Evolutionary conservation across 352 stramenopile species (phyloP).

Genomic region (Pelagophyceae sp.): DNA sequence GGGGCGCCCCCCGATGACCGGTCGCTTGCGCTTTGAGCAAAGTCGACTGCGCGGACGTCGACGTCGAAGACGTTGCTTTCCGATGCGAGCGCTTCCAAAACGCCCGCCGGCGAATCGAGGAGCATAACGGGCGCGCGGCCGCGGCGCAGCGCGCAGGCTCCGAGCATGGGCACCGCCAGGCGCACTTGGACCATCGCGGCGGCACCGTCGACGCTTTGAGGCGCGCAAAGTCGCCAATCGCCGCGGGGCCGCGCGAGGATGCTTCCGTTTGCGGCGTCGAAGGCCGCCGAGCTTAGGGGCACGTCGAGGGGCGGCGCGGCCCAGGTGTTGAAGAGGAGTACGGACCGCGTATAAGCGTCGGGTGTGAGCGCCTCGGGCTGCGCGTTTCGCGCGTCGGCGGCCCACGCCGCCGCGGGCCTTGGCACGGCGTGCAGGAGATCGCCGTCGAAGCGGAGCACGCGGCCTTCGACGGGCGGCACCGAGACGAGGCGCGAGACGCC

Average conservation of each 20-base stretch:
- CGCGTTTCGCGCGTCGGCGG: neutral
- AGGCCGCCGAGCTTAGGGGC: neutral
- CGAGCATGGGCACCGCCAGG: neutral
- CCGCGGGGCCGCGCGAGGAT: neutral
- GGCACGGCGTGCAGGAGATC: neutral
- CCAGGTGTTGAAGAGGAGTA: neutral
- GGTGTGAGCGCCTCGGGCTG: neutral
- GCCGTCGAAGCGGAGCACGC: neutral
- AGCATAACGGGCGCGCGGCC: no score
- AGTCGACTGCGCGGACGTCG: no score
- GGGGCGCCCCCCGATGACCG: no score
- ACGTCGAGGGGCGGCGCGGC: neutral
- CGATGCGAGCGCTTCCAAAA: no score
- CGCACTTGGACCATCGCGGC: neutral
- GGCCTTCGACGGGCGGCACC: neutral
- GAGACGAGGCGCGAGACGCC: neutral
- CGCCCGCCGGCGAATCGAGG: no score
- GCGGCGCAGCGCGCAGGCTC: neutral
- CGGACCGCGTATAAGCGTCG: neutral
- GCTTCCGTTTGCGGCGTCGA: neutral
- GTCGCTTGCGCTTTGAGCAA: no score
- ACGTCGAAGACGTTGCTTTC: no score
- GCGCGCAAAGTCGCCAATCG: neutral
- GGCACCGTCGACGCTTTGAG: neutral
- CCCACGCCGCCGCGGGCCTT: neutral